Percentiles rank a stretch among this genome's conserved stretches.
These are phyloP conservation scores for Castanea mollissima DNA, from an alignment of 306 rosid species.

Conservation along the genomic window DNA sequence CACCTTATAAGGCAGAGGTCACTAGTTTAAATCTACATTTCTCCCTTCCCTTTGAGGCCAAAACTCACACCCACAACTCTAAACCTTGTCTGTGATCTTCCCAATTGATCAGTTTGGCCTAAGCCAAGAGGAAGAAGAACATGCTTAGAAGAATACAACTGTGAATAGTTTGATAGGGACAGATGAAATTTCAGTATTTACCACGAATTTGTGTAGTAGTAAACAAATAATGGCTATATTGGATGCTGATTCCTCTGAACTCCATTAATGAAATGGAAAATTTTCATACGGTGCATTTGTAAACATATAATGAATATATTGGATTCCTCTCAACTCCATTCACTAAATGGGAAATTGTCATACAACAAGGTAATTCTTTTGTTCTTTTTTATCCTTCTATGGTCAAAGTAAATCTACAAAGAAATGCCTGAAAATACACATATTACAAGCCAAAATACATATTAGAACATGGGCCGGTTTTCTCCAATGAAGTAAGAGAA, in stretches of 20 bases:
- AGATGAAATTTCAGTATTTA: background rate
- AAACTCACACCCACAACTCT: too few relatives aligned
- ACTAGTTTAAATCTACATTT: too few relatives aligned
- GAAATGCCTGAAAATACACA: slow-evolving; percentile 27
- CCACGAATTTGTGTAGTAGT: background rate
- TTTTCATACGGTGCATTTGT: background rate
- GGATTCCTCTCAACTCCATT: background rate
- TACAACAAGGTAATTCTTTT: slow-evolving; percentile 27
- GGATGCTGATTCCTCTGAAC: slow-evolving; percentile 2
- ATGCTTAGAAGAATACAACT: too few relatives aligned
- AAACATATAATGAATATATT: too few relatives aligned
- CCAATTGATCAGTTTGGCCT: background rate
- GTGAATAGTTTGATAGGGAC: too few relatives aligned
- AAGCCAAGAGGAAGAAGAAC: background rate
- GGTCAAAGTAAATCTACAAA: slow-evolving; percentile 21
- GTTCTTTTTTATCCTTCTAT: slow-evolving; percentile 22
- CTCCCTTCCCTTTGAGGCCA: too few relatives aligned
- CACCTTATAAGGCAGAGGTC: too few relatives aligned
- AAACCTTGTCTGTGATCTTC: too few relatives aligned
- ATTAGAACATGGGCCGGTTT: slow-evolving; percentile 19
- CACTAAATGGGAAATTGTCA: background rate
- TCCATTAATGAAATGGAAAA: background rate
- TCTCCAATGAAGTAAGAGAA: background rate
- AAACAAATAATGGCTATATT: background rate
- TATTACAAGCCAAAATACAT: slow-evolving; percentile 37